phyloP scores from a whole-genome alignment of 1,139 yeast species.

The Scheffersomyces segobiensis region DNA sequence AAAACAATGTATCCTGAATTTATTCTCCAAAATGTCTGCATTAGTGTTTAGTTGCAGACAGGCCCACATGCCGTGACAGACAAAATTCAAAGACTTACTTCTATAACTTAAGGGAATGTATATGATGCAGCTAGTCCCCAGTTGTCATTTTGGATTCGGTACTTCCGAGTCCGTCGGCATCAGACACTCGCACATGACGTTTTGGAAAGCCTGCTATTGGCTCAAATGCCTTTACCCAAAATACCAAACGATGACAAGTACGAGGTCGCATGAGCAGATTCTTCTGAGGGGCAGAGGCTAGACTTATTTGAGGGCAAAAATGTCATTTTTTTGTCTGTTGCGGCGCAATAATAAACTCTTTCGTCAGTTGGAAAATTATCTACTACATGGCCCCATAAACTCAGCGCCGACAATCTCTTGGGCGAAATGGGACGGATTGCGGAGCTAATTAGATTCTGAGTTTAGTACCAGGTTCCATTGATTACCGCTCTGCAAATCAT shows the following conservation, averaged over 20 bases:
- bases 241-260: background rate
- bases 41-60: background rate
- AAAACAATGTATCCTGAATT: background rate
- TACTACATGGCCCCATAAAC: background rate
- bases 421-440: background rate
- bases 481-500: background rate
- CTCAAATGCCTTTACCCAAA: background rate
- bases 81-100: background rate
- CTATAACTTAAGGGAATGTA: background rate
- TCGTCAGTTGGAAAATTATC: background rate
- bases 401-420: background rate
- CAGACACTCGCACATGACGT: background rate
- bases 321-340: background rate
- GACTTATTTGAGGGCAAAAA: background rate
- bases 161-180: background rate
- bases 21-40: background rate
- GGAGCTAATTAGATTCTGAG: background rate
- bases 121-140: background rate
- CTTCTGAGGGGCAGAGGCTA: background rate
- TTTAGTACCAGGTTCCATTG: background rate
- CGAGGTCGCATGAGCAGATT: background rate
- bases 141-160: background rate
- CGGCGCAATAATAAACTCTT: background rate
- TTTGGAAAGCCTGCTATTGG: background rate
- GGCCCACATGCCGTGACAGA: background rate